Conservation (phyloP, 805 yeast species). For the Deakozyma indianensis region DNA sequence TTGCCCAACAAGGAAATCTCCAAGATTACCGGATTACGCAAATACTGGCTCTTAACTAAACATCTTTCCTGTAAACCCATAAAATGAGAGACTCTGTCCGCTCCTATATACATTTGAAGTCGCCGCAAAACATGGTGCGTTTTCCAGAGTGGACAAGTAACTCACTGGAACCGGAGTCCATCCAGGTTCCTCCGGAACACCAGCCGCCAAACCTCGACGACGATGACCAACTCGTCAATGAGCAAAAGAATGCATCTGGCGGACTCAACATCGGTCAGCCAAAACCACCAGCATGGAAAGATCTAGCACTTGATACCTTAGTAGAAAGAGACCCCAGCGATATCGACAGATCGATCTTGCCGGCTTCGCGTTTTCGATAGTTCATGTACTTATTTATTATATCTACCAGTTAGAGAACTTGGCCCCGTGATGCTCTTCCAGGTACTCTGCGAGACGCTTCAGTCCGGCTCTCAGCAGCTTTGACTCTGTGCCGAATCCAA, state of each 20-base stretch:
- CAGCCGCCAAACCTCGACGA: constrained; percentile 13
- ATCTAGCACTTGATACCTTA: constrained; percentile 10
- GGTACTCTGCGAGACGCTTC: constrained; percentile 8
- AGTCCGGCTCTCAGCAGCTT: constrained; percentile 25
- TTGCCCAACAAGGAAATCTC: too few species aligned
- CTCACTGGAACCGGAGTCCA: constrained; percentile 14
- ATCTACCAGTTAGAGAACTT: not conserved
- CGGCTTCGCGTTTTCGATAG: not conserved
- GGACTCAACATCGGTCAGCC: constrained; percentile 3
- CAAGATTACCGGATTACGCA: too few species aligned
- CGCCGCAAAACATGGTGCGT: constrained; percentile 9
- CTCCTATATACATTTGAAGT: constrained; percentile 11
- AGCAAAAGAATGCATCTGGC: constrained; percentile 11
- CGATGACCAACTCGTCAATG: constrained; percentile 12
- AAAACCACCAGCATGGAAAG: constrained; percentile 11
- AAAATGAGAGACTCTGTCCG: constrained; percentile 15
- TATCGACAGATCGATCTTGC: not conserved
- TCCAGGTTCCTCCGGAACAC: constrained; percentile 12
- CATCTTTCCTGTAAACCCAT: too few species aligned
- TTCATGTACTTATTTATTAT: too few species aligned
- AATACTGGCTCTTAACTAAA: too few species aligned
- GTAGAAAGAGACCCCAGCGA: constrained; percentile 1
- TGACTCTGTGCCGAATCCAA: constrained; percentile 34
- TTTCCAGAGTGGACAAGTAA: constrained; percentile 14
- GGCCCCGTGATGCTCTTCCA: not conserved